Percentiles rank a stretch among this genome's conserved stretches.
These are phyloP conservation scores for Gracilaria domingensis DNA, from an alignment of 23 red algal species.

Conservation along the genomic window DNA sequence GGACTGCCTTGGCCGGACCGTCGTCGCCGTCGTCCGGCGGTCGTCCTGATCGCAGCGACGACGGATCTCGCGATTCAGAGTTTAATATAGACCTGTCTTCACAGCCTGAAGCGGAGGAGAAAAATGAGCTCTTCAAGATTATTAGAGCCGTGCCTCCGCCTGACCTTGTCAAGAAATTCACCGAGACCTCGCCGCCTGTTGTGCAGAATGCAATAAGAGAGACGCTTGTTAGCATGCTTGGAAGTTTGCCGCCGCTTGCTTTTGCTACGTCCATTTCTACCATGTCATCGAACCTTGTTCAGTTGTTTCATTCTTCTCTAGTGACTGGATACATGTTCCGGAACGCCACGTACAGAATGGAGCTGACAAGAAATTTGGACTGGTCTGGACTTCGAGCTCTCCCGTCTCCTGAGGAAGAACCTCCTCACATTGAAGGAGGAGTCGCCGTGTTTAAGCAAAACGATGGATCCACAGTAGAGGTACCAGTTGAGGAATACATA, in stretches of 20 bases:
- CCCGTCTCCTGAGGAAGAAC: conserved; percentile 12
- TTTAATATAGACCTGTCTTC: conserved; percentile 57
- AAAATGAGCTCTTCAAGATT: conserved; percentile 82
- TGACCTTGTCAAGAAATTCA: conserved; percentile 84
- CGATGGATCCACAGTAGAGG: conserved; percentile 80
- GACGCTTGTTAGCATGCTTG: conserved; percentile 91
- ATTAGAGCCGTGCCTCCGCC: conserved; percentile 76
- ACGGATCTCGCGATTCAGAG: conserved; percentile 84
- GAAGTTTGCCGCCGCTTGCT: conserved; percentile 77
- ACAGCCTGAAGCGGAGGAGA: conserved; percentile 31
- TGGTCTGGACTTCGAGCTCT: conserved; percentile 56
- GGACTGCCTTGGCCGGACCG: conserved; percentile 21
- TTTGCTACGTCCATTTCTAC: conserved; percentile 78
- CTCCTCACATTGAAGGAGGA: conserved; percentile 71
- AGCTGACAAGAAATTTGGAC: conserved; percentile 68
- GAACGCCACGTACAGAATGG: conserved; percentile 89
- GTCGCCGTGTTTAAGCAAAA: conserved; percentile 72
- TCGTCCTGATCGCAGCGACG: conserved; percentile 49
- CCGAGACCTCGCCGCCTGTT: conserved; percentile 72
- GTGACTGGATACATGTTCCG: conserved; percentile 97
- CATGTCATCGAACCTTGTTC: conserved; percentile 83
- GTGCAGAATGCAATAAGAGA: conserved; percentile 91
- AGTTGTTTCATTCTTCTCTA: conserved; percentile 86
- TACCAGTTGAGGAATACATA: conserved; percentile 84
- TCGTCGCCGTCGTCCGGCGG: background rate